Base-by-base conservation (phyloP, 83 land plant genomes). In the Picea mariana region DNA sequence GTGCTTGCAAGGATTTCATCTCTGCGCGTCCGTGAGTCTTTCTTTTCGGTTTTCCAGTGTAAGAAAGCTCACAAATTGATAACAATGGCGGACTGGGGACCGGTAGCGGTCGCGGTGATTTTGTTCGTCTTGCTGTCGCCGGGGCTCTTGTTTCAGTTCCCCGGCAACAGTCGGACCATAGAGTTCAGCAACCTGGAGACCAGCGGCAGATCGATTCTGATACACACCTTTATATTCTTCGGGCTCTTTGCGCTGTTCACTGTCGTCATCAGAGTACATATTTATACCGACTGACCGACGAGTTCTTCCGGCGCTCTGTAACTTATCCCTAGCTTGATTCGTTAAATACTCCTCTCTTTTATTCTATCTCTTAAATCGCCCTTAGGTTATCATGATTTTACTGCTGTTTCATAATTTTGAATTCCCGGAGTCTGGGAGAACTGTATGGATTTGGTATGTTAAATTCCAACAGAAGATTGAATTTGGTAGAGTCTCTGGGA, bases 101-200 rank as follows among this genome's bases (percentile, higher is more conserved):
- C 91, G 1, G 88, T 89, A 1, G 80, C 83, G 26, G 82, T 89
- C 15, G 85, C 79, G 1, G 91, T 89, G 76, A 69, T 89, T 23
- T 65, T 89, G 17, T 89, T 89, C 85, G 68, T 89, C 5, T 75
- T 89, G 44, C 62, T 89, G 20, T 77, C 83, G 12, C 91, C 91
- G 18, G 91, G 91, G 0, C 64, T 89, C 69, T 77, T 89, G 55
- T 59, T 89, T 62, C 91, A 89, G 82, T 21, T 87, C 1, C 91
- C 89, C 2, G 91, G 87, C n/a, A 78, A 64, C 9, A 31, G 24
- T 55, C 59, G 83, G n/a, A 49, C 79, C 23, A 64, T 84, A 7
- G 91, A 86, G 77, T 89, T 89, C 82, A 81, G 83, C n/a, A 86
- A 82, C 67, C 82, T 82, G 44, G 81, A 84, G 77, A 89, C 91